Evolutionary conservation across 2,329 filamentous ascomycete species (phyloP), one percentile per base, ranked within the genome.

Genomic region (Fusarium sp.): DNA sequence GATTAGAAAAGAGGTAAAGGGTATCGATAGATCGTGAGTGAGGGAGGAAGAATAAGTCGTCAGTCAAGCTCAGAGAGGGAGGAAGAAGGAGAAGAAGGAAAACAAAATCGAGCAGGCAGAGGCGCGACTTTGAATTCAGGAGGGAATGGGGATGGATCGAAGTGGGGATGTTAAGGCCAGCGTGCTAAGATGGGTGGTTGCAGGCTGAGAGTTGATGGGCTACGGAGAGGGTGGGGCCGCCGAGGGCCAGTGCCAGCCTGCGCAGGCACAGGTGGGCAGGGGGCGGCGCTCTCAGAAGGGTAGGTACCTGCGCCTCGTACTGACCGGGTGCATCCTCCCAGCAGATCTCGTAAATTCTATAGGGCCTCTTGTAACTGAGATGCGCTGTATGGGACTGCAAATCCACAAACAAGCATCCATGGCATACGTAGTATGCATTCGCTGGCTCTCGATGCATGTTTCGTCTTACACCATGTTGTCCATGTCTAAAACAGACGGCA

Each of bases 131-230:
- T 70, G 72, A 67, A 67, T 73, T 77, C 67, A 79, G 76, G 77
- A 76, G 77, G 72, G 64, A 73, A 63, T 56, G 72, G 48, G 60
- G 60, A 60, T 54, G 43, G 43, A 54, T 52, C 48, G 25, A 73
- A 75, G 73, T 71, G 75, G 72, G 71, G 74, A 76, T 74, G 65
- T 70, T 75, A 76, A 78, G 76, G 77, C 74, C 76, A 79, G 74
- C 77, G 76, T 79, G 77, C 77, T 77, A 74, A 76, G 74, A 76
- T 74, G 67, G 74, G 73, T 74, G 67, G 74, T 73, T 74, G 67
- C 72, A 70, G 60, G 68, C 65, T 60, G 65, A 69, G 66, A 67
- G 74, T 69, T 69, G 20, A 45, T 32, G 30, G 30, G 30, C 30
- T 32, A 69, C 64, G 68, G 66, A 71, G 66, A 48, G 74, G 69